A percentile compares a stretch with the other conserved stretches of the same genome.
Evolutionary conservation across 202 grass and related monocot species (phyloP).

Genomic region (Digitaria exilis): DNA sequence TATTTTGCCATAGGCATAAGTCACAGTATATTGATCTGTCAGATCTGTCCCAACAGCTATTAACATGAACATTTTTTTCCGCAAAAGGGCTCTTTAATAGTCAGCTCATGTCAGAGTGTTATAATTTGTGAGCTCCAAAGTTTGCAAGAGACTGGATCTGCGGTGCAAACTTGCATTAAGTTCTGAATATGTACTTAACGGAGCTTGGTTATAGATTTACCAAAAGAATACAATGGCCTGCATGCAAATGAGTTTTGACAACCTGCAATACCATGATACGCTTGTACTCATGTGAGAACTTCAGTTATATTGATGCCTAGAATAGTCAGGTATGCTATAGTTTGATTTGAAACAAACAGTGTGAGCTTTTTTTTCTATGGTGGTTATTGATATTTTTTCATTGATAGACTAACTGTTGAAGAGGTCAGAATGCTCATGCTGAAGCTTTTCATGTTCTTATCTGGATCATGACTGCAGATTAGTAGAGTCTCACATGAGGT

Average conservation of each 20-base stretch:
- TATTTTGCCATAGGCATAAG: slow-evolving; percentile 41
- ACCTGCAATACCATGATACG: not conserved
- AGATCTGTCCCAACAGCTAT: slow-evolving; percentile 30
- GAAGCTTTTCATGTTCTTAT: slow-evolving; percentile 26
- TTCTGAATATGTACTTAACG: not conserved
- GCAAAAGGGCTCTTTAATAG: not conserved
- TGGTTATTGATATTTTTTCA: slow-evolving; percentile 31
- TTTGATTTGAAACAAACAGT: slow-evolving; percentile 9
- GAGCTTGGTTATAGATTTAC: slow-evolving; percentile 10
- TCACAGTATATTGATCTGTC: slow-evolving; percentile 44
- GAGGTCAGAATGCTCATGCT: not conserved
- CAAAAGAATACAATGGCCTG: slow-evolving; percentile 1
- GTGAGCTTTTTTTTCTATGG: not conserved
- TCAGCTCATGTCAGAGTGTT: not conserved
- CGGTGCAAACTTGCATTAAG: slow-evolving; percentile 1
- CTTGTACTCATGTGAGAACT: not conserved
- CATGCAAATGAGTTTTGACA: slow-evolving; percentile 21
- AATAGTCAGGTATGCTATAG: slow-evolving; percentile 8
- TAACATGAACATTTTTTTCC: slow-evolving; percentile 23
- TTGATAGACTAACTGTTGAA: not conserved
- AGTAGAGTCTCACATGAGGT: not conserved
- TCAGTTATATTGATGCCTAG: not conserved
- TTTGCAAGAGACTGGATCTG: slow-evolving; percentile 6
- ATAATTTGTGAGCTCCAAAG: slow-evolving; percentile 16
- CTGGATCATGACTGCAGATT: not conserved